Base-by-base conservation (phyloP, 2,329 filamentous ascomycete genomes). In the Xylaria sp. region DNA sequence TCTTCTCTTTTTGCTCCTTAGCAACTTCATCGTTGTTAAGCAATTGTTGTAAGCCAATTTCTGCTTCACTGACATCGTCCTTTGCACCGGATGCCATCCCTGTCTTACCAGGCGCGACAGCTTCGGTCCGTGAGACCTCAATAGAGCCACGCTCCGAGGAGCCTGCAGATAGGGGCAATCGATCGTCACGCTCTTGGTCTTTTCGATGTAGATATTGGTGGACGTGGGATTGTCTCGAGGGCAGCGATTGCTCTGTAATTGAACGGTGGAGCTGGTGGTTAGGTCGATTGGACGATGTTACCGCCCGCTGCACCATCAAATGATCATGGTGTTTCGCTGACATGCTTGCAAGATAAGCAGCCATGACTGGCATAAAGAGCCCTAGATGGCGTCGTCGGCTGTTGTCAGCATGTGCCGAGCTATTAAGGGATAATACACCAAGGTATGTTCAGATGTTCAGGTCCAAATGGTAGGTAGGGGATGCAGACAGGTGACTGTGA, bases 221-320 rank as follows among this genome's bases (percentile, higher is more conserved):
- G 61, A 79, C 75, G 53, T 68, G 72, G 56, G 71, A 69, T 10
- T 70, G 66, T 65, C 70, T 73, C 58, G 81, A 78, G 25, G 85
- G 84, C 39, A 83, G 81, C 27, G 85, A 80, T 58, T 87, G 72
- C 69, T 88, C 86, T 50, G 83, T 84, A 65, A 88, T 82, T 53
- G 87, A 89, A 38, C 85, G 83, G 67, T 82, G 84, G 66, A 87
- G 80, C 71, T 86, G 85, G 71, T 87, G 86, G 65, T 82, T 82
- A 27, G 81, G 76, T 25, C 79, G 78, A 54, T 73, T 74, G 27
- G 79, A 78, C 22, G 79, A 77, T 62, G 76, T 74, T 71, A 74
- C 72, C 63, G 73, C 75, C 45, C 73, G 68, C 63, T 71, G 73
- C 39, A 66, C 57, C 38, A 68, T 67, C 33, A 77, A 74, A 64